Conservation (phyloP, 78 protist genomes). For the Dictyostelium intermedium region DNA sequence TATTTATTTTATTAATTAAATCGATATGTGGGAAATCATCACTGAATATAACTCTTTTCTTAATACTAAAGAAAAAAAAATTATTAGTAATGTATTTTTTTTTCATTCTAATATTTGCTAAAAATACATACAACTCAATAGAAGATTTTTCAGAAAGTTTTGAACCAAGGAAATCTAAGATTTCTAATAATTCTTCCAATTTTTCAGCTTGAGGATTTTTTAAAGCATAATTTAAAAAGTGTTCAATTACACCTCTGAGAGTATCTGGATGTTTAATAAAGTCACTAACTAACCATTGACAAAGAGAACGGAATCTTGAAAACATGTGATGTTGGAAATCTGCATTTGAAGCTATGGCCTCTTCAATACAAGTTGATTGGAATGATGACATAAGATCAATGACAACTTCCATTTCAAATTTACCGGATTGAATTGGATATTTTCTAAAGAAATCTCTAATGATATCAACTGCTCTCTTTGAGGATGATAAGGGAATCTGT, state of each 20-base stretch:
- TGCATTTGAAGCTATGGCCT: background rate
- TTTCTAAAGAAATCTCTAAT: background rate
- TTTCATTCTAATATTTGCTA: background rate
- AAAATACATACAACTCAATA: background rate
- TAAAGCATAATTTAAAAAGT: background rate
- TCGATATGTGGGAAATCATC: background rate
- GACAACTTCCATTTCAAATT: background rate
- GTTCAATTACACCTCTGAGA: background rate
- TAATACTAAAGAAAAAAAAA: background rate
- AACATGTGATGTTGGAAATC: constrained; percentile 11
- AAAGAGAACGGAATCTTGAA: background rate
- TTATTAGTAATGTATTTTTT: background rate
- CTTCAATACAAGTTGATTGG: background rate
- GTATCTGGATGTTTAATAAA: background rate
- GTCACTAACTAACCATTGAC: background rate
- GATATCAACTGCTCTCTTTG: background rate
- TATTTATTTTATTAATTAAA: background rate
- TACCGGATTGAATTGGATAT: background rate
- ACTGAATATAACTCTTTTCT: background rate
- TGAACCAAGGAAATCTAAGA: background rate
- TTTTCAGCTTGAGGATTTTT: background rate
- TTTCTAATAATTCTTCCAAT: constrained; percentile 3
- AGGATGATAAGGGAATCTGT: background rate
- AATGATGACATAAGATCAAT: background rate
- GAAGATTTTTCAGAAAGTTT: background rate